Base-by-base conservation (phyloP, 257 asterid genomes). In the Nicotiana sylvestris region DNA sequence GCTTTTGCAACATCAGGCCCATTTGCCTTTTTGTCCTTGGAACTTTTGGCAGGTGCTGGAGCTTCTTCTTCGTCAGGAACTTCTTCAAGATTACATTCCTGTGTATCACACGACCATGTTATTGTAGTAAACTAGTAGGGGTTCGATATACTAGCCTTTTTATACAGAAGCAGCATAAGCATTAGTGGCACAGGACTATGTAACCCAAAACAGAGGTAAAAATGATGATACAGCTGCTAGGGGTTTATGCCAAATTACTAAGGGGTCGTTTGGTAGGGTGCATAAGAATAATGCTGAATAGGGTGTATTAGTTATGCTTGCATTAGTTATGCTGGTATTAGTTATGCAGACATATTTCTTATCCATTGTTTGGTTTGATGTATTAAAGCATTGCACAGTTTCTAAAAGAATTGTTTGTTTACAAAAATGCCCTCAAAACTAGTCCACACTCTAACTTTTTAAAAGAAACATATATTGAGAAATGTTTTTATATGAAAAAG, bases 61-160 rank as follows among this genome's bases (percentile, higher is more conserved):
- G 93, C 84, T 87, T 92, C 99, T 27, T 96, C 99, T 17, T 93
- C 98, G 60, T 94, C 97, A 67, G 93, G 35, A 80, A 91, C 89
- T 83, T 96, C 99, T 87, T 96, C 99, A 85, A 96, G 91, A 85
- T 93, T 92, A 90, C 99, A 96, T 78, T 96, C 99, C 99, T 96
- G 86, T 82, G 72, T 51, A 76, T 76, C 81, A 27, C 70, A 81
- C 16, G 16, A 37, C 57, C 77, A 76, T 27, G 18, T 62, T 27
- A 51, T 15, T 51, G 43, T 13, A 51, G 29, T 35, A 35, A 0
- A 33, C 37, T 33, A 33, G 37, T 49, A 74, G 9, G 64, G 16
- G 29, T 72, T 46, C 4, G 21, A 72, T 76, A 51, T 8, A 29
- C 29, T 27, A 5, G 25, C 39, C 79, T 12, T 72, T 21, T 46